Evolutionary conservation across 208 protist species (phyloP).

Genomic region (Acanthamoeba triangularis): DNA sequence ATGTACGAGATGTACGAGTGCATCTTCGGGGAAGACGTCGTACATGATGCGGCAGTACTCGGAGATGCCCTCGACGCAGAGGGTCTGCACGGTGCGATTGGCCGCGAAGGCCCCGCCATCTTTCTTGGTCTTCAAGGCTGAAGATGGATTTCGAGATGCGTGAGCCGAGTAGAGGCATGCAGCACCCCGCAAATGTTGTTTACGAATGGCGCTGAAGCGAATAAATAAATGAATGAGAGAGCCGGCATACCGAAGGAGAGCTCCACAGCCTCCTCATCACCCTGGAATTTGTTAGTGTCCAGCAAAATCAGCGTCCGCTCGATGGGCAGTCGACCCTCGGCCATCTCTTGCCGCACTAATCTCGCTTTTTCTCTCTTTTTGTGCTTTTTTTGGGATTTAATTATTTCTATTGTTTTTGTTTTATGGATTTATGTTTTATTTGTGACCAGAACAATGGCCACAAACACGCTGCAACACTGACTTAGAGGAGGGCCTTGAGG

Average conservation of each 20-base stretch:
- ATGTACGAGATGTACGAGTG: neutral
- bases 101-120: neutral
- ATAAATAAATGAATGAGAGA: neutral
- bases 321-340: constrained; percentile 16
- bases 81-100: neutral
- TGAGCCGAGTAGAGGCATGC: neutral
- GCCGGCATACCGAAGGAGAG: constrained; percentile 2
- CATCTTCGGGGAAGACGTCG: constrained; percentile 57
- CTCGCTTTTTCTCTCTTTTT: too few species aligned
- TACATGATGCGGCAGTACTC: constrained; percentile 69
- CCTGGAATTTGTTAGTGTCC: constrained; percentile 20
- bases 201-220: neutral
- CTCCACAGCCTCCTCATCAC: neutral
- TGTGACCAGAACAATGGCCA: too few species aligned
- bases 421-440: too few species aligned
- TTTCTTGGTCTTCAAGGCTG: constrained; percentile 48
- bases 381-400: too few species aligned
- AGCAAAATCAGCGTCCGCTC: constrained; percentile 50
- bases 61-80: constrained; percentile 65
- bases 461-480: too few species aligned
- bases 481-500: constrained; percentile 59
- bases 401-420: too few species aligned
- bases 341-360: neutral
- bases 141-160: neutral
- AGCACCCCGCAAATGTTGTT: neutral